These are phyloP conservation scores for Fomitiporia mediterranea DNA, from an alignment of 1,284 basidiomycete species.

Conservation along the genomic window DNA sequence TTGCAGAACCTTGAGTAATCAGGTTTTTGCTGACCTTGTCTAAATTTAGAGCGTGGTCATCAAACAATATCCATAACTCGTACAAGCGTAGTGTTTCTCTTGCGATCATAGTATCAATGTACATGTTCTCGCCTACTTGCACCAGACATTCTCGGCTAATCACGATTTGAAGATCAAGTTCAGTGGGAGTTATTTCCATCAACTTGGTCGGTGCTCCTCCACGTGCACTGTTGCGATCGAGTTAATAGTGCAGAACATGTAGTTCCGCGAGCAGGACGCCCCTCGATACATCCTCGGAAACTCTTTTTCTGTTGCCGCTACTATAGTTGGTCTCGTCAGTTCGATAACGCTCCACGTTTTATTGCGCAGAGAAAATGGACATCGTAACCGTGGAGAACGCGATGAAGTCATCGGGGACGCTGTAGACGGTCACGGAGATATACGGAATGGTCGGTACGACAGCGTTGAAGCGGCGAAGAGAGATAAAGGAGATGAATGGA, in stretches of 20 bases:
- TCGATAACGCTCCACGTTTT: slow-evolving; percentile 34
- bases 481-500: slow-evolving; percentile 57
- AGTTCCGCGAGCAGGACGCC: slow-evolving; percentile 34
- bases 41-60: slow-evolving; percentile 47
- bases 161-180: slow-evolving; percentile 34
- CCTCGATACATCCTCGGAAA: slow-evolving; percentile 51
- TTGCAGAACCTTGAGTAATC: too few species aligned
- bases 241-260: slow-evolving; percentile 17
- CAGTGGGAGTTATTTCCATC: slow-evolving; percentile 43
- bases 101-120: slow-evolving; percentile 57
- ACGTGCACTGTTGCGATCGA: slow-evolving; percentile 16
- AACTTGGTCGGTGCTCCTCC: slow-evolving; percentile 34
- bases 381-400: slow-evolving; percentile 40
- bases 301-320: slow-evolving; percentile 45
- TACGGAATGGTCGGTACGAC: slow-evolving; percentile 35
- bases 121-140: slow-evolving; percentile 6
- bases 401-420: slow-evolving; percentile 42
- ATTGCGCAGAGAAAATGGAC: slow-evolving; percentile 39
- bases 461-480: slow-evolving; percentile 47
- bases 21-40: too few species aligned
- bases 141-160: neutral
- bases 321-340: slow-evolving; percentile 40
- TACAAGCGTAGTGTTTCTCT: slow-evolving; percentile 69
- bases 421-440: slow-evolving; percentile 18
- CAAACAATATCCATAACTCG: slow-evolving; percentile 67